Percentiles rank a stretch among this genome's conserved stretches.
Evolutionary conservation across 345 rosid species (phyloP).

Genomic region (Acer yangbiense): DNA sequence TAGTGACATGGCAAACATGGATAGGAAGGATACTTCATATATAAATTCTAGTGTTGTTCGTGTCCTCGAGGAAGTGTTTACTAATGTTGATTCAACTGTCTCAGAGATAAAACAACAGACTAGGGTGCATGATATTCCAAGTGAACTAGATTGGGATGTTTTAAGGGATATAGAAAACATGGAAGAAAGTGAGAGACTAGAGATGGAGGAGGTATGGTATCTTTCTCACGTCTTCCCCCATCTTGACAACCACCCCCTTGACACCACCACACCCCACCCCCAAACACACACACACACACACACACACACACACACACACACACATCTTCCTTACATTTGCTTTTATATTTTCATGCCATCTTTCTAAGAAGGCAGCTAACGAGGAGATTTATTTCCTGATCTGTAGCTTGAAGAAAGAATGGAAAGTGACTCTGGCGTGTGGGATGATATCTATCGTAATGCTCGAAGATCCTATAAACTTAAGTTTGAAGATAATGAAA

Average conservation of each 20-base stretch:
- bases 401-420: constrained; percentile 88
- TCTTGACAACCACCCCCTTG: not conserved
- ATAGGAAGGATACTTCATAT: constrained; percentile 28
- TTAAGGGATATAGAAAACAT: constrained; percentile 58
- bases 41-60: constrained; percentile 49
- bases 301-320: no score
- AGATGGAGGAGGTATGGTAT: constrained; percentile 77
- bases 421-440: constrained; percentile 62
- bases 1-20: constrained; percentile 32
- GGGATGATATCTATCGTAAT: constrained; percentile 92
- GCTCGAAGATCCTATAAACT: constrained; percentile 89
- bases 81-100: constrained; percentile 39
- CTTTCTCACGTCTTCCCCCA: not conserved
- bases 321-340: not conserved
- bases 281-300: no score
- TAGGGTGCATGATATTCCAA: constrained; percentile 52
- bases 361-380: constrained; percentile 24
- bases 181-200: constrained; percentile 80
- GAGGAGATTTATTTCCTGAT: constrained; percentile 26
- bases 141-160: constrained; percentile 69
- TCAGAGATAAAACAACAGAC: constrained; percentile 46
- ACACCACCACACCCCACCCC: no score
- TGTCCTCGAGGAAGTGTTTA: constrained; percentile 65
- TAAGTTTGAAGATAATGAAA: constrained; percentile 84
- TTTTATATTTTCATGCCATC: not conserved